Base-by-base conservation (phyloP, 1,139 yeast species). In the Geotrichum bryndzae region DNA sequence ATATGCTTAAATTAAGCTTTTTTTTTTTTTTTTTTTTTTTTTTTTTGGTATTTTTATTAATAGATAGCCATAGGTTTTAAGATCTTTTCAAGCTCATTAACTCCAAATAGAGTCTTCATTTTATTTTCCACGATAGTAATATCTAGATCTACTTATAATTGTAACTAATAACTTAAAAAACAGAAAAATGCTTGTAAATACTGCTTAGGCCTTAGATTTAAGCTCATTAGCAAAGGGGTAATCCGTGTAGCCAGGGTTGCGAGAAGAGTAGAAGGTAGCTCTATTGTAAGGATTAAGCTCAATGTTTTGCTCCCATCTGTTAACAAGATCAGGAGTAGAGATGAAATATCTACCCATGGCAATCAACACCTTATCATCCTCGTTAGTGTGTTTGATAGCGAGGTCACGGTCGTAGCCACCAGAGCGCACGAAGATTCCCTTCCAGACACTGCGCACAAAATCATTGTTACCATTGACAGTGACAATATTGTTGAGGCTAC, bases 281-380 rank as follows among this genome's bases (percentile, higher is more conserved):
- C 46, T 18, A 2, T 51, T 46, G 48, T 33, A 51, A 23, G 33
- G 53, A 25, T 25, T 51, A 6, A 18, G 41, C 15, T 45, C 38
- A 25, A 57, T 22, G 38, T 31, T 23, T 8, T 57, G 48, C 41
- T 57, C 52, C 27, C 33, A 22, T 41, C 59, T 38, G 22, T 38
- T 35, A 27, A 53, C 56, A 48, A 57, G 52, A 38, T 57, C 56
- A 7, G 59, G 59, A 35, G 33, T 57, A 11, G 56, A 41, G 29
- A 57, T 57, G 23, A 57, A 57, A n/a, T 22, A 15, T 31, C 45
- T 57, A 5, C 59, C 59, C 35, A 57, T 31, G 13, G 54, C 84
- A 57, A 80, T 72, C 58, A 80, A 63, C 1, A 82, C 77, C 60
- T 77, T 71, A 56, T 76, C 74, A 61, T 79, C 72, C 33, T 65